Base-by-base conservation (phyloP, 1,284 basidiomycete genomes). In the Pholiota adiposa region DNA sequence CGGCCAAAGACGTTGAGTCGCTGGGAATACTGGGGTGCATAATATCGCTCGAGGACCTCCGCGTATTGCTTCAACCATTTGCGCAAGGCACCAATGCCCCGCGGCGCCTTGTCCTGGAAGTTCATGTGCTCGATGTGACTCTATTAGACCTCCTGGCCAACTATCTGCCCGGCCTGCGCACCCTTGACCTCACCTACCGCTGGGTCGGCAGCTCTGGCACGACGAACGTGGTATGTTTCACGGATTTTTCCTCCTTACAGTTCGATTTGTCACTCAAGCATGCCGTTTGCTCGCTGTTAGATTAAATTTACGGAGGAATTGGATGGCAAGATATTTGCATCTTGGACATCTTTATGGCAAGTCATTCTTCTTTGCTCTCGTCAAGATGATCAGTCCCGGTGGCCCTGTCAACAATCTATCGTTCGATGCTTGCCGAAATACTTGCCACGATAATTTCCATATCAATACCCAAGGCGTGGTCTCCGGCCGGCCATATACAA, bases 151-250 rank as follows among this genome's bases (percentile, higher is more conserved):
- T 63, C 16, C 51, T 66, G 18, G 59, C 63, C 18, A 31, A 51
- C 38, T 46, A 34, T 6, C 57, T 66, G 16, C 63, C 65, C 4
- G 54, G 53, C 9, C 38, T 66, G 50, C 57, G 61, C 21, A 55
- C 43, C 34, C 58, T 66, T 21, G 55, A 66, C 43, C 40, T 66
- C 59, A 62, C 61, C n/a, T 66, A 66, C 31, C 57, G 61, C 18
- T 63, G 61, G 63, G 34, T 66, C 29, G 51, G 36, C 43, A 46
- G 27, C 18, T 56, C 44, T 11, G 61, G 54, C 4, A 52, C 21
- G 18, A 54, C 40, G 23, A 56, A 55, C 41, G 57, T 46, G 57
- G 57, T 63, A 59, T 9, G 64, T 58, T 27, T 27, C 5, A 8
- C 31, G 27, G 21, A 25, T 11, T 46, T 46, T 6, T 25, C 36